Percentiles rank a stretch among this genome's conserved stretches.
Evolutionary conservation across 805 yeast genomes (phyloP).

Genomic region (Suhomyces sp.): DNA sequence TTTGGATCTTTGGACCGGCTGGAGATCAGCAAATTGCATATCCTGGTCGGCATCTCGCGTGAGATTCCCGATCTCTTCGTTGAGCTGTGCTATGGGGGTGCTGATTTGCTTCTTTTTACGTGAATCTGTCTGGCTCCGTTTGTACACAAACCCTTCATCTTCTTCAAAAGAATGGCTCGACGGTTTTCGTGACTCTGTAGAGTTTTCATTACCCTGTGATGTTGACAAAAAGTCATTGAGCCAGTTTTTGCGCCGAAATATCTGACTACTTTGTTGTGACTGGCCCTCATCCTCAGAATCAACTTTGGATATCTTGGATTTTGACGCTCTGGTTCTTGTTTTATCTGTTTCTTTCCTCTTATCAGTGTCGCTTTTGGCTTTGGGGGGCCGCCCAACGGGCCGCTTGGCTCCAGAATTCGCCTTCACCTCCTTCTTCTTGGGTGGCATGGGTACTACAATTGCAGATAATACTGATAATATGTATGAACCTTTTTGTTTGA

Average conservation of each 20-base stretch:
- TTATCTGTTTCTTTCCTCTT: background rate
- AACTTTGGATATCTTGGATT: background rate
- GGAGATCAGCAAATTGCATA: conserved; percentile 3
- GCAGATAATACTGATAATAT: too few relatives aligned
- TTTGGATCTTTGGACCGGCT: conserved; percentile 2
- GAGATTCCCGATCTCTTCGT: conserved; percentile 15
- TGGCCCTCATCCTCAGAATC: background rate
- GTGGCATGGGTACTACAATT: too few relatives aligned
- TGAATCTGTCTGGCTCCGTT: conserved; percentile 18
- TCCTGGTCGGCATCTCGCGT: conserved; percentile 11
- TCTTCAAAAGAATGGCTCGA: conserved; percentile 17
- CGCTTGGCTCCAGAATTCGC: background rate
- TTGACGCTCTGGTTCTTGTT: background rate
- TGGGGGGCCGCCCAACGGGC: background rate
- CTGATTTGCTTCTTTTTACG: conserved; percentile 12
- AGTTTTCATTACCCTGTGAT: background rate
- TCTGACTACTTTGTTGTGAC: conserved; percentile 6
- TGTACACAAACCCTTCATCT: conserved; percentile 34
- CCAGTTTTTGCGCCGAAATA: conserved; percentile 18
- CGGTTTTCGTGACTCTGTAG: background rate
- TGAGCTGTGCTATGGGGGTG: conserved; percentile 24
- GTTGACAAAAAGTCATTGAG: conserved; percentile 15
- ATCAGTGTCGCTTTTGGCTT: background rate
- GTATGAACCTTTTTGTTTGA: too few relatives aligned
- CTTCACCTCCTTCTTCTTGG: conserved; percentile 1